Conservation (phyloP, 2,329 filamentous ascomycete species). For the Pseudogymnoascus sp. region DNA sequence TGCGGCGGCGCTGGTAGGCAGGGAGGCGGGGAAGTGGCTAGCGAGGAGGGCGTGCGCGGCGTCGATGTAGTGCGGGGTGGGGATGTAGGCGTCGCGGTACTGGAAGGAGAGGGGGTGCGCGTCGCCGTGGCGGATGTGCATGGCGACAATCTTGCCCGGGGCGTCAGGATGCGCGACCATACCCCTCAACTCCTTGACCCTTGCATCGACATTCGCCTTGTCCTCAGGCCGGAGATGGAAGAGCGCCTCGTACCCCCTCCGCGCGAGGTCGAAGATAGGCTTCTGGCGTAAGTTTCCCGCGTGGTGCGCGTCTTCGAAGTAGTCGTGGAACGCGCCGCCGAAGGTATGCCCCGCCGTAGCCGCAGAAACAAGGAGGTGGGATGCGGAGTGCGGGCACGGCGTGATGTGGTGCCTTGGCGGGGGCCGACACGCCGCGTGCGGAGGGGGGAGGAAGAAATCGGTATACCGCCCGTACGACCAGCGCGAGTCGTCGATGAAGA, state of each 20-base stretch:
- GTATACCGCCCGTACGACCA: slow-evolving; percentile 74
- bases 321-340: slow-evolving; percentile 46
- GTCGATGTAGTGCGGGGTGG: slow-evolving; percentile 58
- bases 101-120: slow-evolving; percentile 68
- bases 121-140: slow-evolving; percentile 77
- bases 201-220: slow-evolving; percentile 51
- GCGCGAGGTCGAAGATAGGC: slow-evolving; percentile 59
- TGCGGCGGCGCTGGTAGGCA: slow-evolving; percentile 29
- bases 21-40: slow-evolving; percentile 35
- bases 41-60: slow-evolving; percentile 49
- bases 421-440: slow-evolving; percentile 55
- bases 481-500: slow-evolving; percentile 77
- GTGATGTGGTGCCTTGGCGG: slow-evolving; percentile 69
- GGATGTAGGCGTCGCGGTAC: slow-evolving; percentile 70
- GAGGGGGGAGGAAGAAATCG: slow-evolving; percentile 61
- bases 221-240: slow-evolving; percentile 63
- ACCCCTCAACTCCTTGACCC: slow-evolving; percentile 46
- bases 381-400: slow-evolving; percentile 68
- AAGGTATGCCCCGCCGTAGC: slow-evolving; percentile 59
- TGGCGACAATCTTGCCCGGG: slow-evolving; percentile 50
- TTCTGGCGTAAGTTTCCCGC: slow-evolving; percentile 44
- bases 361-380: slow-evolving; percentile 65
- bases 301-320: slow-evolving; percentile 42
- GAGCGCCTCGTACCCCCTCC: slow-evolving; percentile 62
- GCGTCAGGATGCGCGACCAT: slow-evolving; percentile 35